phyloP scores from a whole-genome alignment of 192 early-diverging fungal species.

The Irineochytrium annulatum region DNA sequence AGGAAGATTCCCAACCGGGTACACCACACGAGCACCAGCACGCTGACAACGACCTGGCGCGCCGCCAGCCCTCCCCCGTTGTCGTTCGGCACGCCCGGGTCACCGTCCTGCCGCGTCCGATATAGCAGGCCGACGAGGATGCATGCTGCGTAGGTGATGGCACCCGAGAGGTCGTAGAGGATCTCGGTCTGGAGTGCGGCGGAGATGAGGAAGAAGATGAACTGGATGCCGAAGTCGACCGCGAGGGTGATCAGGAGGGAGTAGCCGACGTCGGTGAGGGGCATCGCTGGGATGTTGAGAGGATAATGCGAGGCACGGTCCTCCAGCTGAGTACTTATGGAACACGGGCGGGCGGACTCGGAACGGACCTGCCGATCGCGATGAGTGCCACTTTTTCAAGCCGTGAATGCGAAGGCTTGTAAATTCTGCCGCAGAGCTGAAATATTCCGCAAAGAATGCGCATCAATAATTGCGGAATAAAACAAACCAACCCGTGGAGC shows the following conservation, averaged over 20 bases:
- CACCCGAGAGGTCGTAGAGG: conserved; percentile 45
- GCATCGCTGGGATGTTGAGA: conserved; percentile 4
- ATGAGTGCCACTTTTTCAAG: too few relatives aligned
- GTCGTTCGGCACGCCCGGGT: background rate
- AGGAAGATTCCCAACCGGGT: conserved; percentile 43
- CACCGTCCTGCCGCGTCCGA: conserved; percentile 5
- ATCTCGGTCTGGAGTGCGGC: conserved; percentile 41
- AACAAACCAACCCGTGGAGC: too few relatives aligned
- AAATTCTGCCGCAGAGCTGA: too few relatives aligned
- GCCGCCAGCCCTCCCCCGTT: conserved; percentile 15
- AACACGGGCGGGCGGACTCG: too few relatives aligned
- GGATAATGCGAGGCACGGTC: too few relatives aligned
- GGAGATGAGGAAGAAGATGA: conserved; percentile 39
- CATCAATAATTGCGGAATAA: too few relatives aligned
- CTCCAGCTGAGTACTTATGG: too few relatives aligned
- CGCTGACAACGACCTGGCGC: conserved; percentile 41
- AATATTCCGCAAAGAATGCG: too few relatives aligned
- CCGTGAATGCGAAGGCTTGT: too few relatives aligned
- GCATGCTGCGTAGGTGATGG: conserved; percentile 43
- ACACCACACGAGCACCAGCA: conserved; percentile 37
- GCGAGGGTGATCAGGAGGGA: conserved; percentile 35
- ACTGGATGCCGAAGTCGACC: conserved; percentile 49
- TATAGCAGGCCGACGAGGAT: conserved; percentile 39
- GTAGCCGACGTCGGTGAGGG: conserved; percentile 15
- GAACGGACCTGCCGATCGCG: too few relatives aligned